phyloP scores from a whole-genome alignment of 2,329 filamentous ascomycete genomes.

The Sphaerulina musiva region DNA sequence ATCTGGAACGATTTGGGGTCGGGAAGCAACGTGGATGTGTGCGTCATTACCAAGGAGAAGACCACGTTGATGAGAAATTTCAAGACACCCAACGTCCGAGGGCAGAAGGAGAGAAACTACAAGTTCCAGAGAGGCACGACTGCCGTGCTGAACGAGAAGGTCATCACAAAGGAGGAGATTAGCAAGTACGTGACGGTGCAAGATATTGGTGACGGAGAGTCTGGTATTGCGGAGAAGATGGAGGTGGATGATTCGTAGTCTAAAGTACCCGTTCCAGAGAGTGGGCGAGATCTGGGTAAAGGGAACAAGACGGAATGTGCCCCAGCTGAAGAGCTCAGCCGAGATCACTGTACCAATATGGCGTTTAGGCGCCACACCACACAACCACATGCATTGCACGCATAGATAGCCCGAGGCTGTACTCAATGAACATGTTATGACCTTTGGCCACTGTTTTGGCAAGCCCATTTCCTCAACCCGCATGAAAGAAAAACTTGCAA shows the following conservation, averaged over 20 bases:
- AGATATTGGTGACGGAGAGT: constrained; percentile 62
- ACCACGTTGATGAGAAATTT: constrained; percentile 89
- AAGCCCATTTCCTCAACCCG: not conserved
- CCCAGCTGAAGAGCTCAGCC: not conserved
- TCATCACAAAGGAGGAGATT: constrained; percentile 89
- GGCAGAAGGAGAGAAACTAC: constrained; percentile 88
- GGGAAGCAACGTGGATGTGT: constrained; percentile 94
- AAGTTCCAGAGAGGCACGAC: constrained; percentile 87
- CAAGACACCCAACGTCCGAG: constrained; percentile 86
- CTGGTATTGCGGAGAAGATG: constrained; percentile 58
- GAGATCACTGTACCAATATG: not conserved
- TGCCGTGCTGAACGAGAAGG: constrained; percentile 88
- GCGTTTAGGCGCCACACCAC: not conserved
- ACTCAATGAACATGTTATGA: constrained; percentile 13
- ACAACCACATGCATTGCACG: not conserved
- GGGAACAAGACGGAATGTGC: not conserved
- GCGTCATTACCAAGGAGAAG: constrained; percentile 91
- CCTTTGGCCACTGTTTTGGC: not conserved
- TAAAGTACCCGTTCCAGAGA: too few relatives aligned
- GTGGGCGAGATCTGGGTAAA: not conserved
- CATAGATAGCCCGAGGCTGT: not conserved
- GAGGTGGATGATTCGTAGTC: constrained; percentile 47
- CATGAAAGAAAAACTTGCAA: not conserved
- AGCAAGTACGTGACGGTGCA: constrained; percentile 90
- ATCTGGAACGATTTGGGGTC: constrained; percentile 98